Evolutionary conservation across 1,139 yeast genomes (phyloP), one percentile per base, ranked within the genome.

Genomic region (Saccharomyces hybrid): DNA sequence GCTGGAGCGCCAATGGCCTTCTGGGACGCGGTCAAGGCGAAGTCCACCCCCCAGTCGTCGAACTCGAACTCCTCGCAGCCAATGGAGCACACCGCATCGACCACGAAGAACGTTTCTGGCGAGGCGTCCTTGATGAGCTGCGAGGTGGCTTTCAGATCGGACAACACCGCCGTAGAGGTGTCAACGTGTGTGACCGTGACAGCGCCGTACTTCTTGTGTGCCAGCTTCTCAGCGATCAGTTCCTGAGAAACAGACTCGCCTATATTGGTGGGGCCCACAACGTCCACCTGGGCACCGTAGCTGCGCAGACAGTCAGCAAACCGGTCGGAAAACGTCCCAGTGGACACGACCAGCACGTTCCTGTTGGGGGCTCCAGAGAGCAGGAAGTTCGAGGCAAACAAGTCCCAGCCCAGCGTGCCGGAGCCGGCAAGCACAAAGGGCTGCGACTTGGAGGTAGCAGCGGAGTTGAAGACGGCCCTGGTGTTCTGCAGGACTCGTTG

Each of bases 1-100:
- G 97, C 85, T 53, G 98, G 97, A 32, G 86, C 95, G 54, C 96
- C 97, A 65, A 91, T 77, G 42, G 96, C 98, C 77, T 91, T 93
- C 73, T 91, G 98, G 23, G 97, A 89, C 2, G 96, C 98, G 51
- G 96, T 86, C 61, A 91, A 77, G 48, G 83, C 95, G 63, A 79
- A 88, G 72, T 91, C 99, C 55, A 91, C 71, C 8, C 90, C 91
- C 98, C 98, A 93, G 34, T 79, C 79, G 70, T 89, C 95, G 69
- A 93, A 91, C 66, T 86, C 83, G 61, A 93, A 75, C 63, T 83
- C 79, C 72, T 91, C 99, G 56, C 88, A 95, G 32, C 87, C 98
- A 59, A 91, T 81, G 6, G 97, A 88, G 73, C 98, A 93, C 46
- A 91, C 98, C 50, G 96, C 96, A 69, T 91, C 99, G 50, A 91